Conservation (phyloP, 768 basidiomycete species). For the Trametes cinnabarina region DNA sequence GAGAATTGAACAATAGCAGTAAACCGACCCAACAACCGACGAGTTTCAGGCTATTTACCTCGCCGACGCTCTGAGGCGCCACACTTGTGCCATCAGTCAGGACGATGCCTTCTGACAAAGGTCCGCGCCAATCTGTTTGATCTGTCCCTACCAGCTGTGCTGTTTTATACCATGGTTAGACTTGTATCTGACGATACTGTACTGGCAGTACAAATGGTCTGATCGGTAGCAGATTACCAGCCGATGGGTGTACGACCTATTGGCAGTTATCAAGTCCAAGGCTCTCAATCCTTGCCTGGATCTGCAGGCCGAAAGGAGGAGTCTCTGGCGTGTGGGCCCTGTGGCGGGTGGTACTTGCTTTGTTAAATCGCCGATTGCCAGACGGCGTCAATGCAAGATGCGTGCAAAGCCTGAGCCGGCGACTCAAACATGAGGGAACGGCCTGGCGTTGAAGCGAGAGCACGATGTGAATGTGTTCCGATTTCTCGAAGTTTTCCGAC, state of each 20-base stretch:
- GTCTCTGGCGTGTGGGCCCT: background rate
- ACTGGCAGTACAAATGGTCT: background rate
- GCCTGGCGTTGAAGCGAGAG: constrained; percentile 17
- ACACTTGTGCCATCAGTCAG: background rate
- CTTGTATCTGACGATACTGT: background rate
- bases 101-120: background rate
- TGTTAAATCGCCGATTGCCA: background rate
- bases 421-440: constrained; percentile 11
- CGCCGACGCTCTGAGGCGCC: no score
- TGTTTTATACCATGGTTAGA: constrained; percentile 2
- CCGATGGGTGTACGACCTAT: background rate
- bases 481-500: no score
- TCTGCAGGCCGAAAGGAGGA: background rate
- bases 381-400: background rate
- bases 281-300: background rate
- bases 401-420: background rate
- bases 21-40: no score
- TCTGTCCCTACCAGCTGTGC: background rate
- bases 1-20: no score
- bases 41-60: no score
- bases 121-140: background rate
- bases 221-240: background rate
- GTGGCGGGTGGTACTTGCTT: constrained; percentile 2
- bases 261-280: background rate
- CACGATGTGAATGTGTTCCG: constrained; percentile 13